Base-by-base conservation (phyloP, 306 rosid genomes). In the Styphnolobium japonicum region DNA sequence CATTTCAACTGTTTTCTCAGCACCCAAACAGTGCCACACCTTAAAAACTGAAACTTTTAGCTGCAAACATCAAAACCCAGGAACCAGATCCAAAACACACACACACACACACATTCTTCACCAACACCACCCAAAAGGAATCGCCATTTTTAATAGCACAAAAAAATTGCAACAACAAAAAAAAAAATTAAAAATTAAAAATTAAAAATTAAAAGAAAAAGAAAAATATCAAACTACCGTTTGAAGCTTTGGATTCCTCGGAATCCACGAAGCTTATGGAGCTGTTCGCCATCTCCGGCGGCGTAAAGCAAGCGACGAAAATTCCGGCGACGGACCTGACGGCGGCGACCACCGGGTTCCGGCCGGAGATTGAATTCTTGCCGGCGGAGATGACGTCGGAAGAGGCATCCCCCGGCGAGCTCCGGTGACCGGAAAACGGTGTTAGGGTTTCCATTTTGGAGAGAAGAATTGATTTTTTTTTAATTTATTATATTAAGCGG, bases 251-350 rank as follows among this genome's bases (percentile, higher is more conserved):
- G 72, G 77, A 91, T 18, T 89, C 90, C 19, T 53, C 88, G 29
- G 92, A 83, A 65, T 84, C 88, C 0, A 52, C 82, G 42, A 84
- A 5, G 65, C 84, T 82, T 73, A n/a, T 71, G 31, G 94, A 87
- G 70, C 18, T 84, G 29, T 51, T 84, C 4, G 67, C n/a, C n/a
- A n/a, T n/a, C 27, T 89, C 90, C 77, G 98, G 97, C 15, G 97
- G 93, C 1, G 91, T 79, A 83, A 96, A 91, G 88, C 99, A 93
- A 7, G 86, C 56, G 14, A 79, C 36, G 45, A 96, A 91, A 15
- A 83, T 70, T 49, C 94, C 90, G 2, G 84, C 92, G 6, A 93
- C 53, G 5, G 96, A 86, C 39, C 84, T 87, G 6, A 92, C 94
- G 2, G 88, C 98, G 22, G 72, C 71, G 6, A 84, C 25, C 5